Evolutionary conservation across 2,329 filamentous ascomycete species (phyloP), one percentile per base, ranked within the genome.

Genomic region (Cladophialophora chaetospira): DNA sequence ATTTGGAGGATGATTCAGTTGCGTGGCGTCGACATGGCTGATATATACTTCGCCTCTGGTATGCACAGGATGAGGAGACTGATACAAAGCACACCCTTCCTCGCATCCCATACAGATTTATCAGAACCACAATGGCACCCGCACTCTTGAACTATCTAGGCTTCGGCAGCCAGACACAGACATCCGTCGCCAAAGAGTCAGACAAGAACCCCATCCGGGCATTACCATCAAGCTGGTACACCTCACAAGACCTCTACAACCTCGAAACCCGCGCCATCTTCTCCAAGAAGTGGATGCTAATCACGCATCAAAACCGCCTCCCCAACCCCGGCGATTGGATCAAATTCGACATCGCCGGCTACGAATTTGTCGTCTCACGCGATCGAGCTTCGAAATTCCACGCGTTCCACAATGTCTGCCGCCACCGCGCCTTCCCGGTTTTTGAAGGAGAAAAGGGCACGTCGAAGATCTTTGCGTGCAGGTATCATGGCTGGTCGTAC

Each of bases 401-500:
- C 55, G 83, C 77, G 15, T 85, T 86, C 68, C 83, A 86, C 72
- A 86, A 86, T 63, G 74, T 86, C 28, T 86, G 84, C 69, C 73
- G 83, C 2, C 84, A 86, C 67, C 76, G 83, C 5, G 84, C 83
- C 17, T 86, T 80, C 64, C 63, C 61, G 0, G 76, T 86, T 4
- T 80, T 84, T 10, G 75, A 50, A 10, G 49, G 36, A 25, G 25
- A 61, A 15, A 29, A 62, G 23, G 64, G 63, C 4, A 36, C 47
- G 2, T 35, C 50, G 6, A 63, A 71, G 62, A 77, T 85, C 33
- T 75, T 86, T 31, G 73, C 79, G 0, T 86, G 83, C 74, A 79
- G 79, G 58, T 86, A 86, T 64, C 83, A 86, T 65, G 82, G 82
- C 42, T 86, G 83, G 83, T 83, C 81, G 1, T 86, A 86, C 59